A percentile compares a stretch with the other conserved stretches of the same genome.
Evolutionary conservation across 2,329 filamentous ascomycete genomes (phyloP).

Genomic region (Arthrobotrys iridis): DNA sequence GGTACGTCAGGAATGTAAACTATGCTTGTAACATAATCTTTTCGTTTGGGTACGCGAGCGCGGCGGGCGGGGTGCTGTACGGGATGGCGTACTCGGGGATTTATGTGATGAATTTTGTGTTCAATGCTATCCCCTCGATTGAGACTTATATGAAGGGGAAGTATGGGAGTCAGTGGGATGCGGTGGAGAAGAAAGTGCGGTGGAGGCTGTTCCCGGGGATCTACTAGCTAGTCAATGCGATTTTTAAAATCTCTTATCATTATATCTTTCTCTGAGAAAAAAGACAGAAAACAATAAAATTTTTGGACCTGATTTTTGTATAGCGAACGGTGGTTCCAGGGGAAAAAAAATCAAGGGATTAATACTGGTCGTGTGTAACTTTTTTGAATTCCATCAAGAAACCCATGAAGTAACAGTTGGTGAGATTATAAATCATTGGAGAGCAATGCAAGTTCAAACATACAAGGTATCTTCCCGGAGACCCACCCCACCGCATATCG

Average conservation of each 20-base stretch:
- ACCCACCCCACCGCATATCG: slow-evolving; percentile 6
- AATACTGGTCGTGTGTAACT: too few relatives aligned
- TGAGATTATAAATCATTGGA: background rate
- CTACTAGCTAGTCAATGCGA: too few relatives aligned
- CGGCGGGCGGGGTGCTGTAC: slow-evolving; percentile 22
- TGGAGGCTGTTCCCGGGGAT: slow-evolving; percentile 40
- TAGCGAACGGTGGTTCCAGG: too few relatives aligned
- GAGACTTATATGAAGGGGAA: slow-evolving; percentile 29
- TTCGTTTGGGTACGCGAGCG: slow-evolving; percentile 26
- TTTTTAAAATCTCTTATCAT: too few relatives aligned
- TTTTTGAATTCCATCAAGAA: too few relatives aligned
- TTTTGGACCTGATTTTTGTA: too few relatives aligned
- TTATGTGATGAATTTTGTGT: slow-evolving; percentile 38
- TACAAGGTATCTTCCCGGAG: background rate
- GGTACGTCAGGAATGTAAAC: slow-evolving; percentile 28
- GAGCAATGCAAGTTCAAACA: background rate
- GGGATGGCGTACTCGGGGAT: slow-evolving; percentile 27
- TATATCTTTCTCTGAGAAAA: too few relatives aligned
- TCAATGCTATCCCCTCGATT: slow-evolving; percentile 32
- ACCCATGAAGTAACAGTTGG: too few relatives aligned
- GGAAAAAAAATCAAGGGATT: too few relatives aligned
- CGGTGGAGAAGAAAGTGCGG: slow-evolving; percentile 33
- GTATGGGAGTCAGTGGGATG: slow-evolving; percentile 28
- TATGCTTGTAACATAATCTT: slow-evolving; percentile 42
- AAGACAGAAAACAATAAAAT: too few relatives aligned